Conservation (phyloP, 2,329 filamentous ascomycete genomes). For the Fusarium sp. region DNA sequence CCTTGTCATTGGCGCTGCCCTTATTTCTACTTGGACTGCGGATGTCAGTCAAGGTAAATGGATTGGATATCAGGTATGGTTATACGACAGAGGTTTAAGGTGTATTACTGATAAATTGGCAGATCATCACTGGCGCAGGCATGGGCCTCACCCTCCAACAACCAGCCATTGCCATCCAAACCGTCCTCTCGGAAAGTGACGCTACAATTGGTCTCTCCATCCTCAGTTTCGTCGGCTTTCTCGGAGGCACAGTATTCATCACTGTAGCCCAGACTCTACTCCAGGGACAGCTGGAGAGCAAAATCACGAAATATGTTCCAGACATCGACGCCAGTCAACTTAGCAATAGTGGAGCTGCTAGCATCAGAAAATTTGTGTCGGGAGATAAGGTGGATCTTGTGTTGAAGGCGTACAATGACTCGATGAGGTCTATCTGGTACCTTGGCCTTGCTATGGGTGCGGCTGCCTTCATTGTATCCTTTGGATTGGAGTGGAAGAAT, state of each 20-base stretch:
- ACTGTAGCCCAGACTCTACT: slow-evolving; percentile 22
- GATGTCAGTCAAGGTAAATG: background rate
- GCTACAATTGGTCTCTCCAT: slow-evolving; percentile 12
- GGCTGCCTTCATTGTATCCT: background rate
- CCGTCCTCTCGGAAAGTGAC: slow-evolving; percentile 11
- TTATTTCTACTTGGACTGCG: slow-evolving; percentile 19
- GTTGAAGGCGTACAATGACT: slow-evolving; percentile 18
- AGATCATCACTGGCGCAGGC: slow-evolving; percentile 19
- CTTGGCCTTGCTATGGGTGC: slow-evolving; percentile 3
- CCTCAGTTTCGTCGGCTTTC: slow-evolving; percentile 7
- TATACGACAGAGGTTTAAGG: accelerated
- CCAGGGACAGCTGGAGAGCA: background rate
- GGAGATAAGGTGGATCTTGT: background rate
- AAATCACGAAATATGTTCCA: background rate
- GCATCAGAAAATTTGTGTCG: slow-evolving; percentile 1
- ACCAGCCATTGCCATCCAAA: slow-evolving; percentile 15
- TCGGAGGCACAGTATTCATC: slow-evolving; percentile 21
- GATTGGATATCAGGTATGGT: slow-evolving; percentile 24
- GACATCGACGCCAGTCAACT: background rate
- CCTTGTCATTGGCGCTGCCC: background rate
- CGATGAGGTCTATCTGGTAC: slow-evolving; percentile 21
- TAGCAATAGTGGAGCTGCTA: slow-evolving; percentile 9
- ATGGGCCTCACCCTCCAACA: slow-evolving; percentile 16
- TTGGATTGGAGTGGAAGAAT: slow-evolving; percentile 23
- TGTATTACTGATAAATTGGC: background rate